These are phyloP conservation scores for Vaccinium myrtillus DNA, from an alignment of 148 eudicot genomes.

Conservation along the genomic window DNA sequence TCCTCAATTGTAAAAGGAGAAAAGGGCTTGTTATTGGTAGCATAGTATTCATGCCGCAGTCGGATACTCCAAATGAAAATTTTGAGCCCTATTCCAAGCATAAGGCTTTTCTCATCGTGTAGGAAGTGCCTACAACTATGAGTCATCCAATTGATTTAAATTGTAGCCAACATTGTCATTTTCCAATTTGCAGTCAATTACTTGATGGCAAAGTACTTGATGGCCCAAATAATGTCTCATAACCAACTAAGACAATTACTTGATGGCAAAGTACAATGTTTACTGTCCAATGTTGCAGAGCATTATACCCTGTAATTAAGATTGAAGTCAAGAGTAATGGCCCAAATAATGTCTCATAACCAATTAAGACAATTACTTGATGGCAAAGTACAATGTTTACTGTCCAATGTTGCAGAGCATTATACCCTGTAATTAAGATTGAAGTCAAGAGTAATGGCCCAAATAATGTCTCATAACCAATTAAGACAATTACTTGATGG, in stretches of 20 bases:
- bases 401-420: no score
- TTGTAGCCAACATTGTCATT: background rate
- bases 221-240: no score
- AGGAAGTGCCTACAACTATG: background rate
- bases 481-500: background rate
- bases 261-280: no score
- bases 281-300: no score
- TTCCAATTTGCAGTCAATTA: background rate
- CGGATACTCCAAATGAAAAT: background rate
- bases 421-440: no score
- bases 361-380: no score
- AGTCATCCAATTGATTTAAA: constrained; percentile 1
- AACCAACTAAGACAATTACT: no score
- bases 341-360: no score
- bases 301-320: no score
- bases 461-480: background rate
- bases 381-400: no score
- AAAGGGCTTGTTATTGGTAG: background rate
- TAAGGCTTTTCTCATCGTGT: background rate
- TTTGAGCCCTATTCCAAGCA: background rate
- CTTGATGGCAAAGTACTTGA: no score
- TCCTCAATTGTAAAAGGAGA: background rate
- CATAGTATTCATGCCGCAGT: background rate
- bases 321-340: background rate
- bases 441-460: background rate